A percentile compares a stretch with the other conserved stretches of the same genome.
These are phyloP conservation scores for Phytophthora pistaciae DNA, from an alignment of 352 stramenopile genomes.

Conservation along the genomic window DNA sequence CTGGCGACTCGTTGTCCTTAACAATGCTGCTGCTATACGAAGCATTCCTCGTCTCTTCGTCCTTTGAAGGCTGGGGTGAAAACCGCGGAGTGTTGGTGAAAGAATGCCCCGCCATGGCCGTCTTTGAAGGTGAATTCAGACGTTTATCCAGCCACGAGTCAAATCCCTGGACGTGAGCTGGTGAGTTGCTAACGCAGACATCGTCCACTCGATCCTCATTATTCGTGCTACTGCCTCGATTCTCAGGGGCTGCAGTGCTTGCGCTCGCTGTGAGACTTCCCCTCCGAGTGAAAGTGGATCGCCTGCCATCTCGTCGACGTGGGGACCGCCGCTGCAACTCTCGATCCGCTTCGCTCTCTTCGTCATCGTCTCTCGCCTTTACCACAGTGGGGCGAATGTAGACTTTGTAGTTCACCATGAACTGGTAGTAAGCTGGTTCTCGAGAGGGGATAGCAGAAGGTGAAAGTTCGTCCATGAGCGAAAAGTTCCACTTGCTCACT, in stretches of 20 bases:
- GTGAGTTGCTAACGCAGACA: constrained; percentile 4
- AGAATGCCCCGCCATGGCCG: constrained; percentile 5
- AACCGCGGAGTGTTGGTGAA: constrained; percentile 20
- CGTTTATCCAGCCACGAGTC: constrained; percentile 51
- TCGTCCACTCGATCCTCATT: background rate
- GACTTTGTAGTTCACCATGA: constrained; percentile 73
- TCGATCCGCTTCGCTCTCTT: constrained; percentile 11
- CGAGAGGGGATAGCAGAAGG: constrained; percentile 55
- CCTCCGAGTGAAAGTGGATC: constrained; percentile 9
- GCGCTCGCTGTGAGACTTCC: background rate
- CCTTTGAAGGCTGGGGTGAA: constrained; percentile 13
- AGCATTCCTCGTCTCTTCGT: constrained; percentile 19
- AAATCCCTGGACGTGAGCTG: constrained; percentile 44
- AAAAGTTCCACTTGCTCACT: constrained; percentile 51
- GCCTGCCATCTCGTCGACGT: constrained; percentile 7
- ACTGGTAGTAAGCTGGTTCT: constrained; percentile 55
- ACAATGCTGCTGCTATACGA: background rate
- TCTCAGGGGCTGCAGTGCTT: background rate
- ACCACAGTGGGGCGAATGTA: constrained; percentile 27
- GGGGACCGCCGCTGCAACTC: constrained; percentile 18
- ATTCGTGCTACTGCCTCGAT: background rate
- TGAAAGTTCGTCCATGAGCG: constrained; percentile 34
- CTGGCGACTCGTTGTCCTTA: constrained; percentile 1
- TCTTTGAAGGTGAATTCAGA: constrained; percentile 17
- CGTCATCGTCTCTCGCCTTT: constrained; percentile 6